These are phyloP conservation scores for Diaporthe sp. DNA, from an alignment of 2,329 filamentous ascomycete genomes.

Conservation along the genomic window DNA sequence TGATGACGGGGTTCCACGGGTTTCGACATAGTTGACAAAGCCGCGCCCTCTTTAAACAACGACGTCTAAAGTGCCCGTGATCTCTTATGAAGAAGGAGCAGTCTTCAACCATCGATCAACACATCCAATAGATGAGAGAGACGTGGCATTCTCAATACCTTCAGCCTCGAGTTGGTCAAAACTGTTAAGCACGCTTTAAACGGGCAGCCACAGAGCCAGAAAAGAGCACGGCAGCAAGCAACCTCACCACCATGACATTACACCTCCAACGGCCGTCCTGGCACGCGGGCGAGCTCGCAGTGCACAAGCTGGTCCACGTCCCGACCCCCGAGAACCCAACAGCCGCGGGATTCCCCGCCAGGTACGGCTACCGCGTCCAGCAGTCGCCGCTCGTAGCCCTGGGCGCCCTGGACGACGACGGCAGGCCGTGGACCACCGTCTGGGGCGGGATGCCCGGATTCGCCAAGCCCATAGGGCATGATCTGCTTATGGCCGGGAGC, in stretches of 20 bases:
- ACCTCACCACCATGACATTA: constrained; percentile 14
- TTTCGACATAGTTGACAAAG: neutral
- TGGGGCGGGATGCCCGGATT: constrained; percentile 84
- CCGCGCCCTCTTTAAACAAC: too few species aligned
- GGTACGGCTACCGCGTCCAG: constrained; percentile 72
- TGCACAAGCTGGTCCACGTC: constrained; percentile 74
- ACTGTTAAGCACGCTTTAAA: neutral
- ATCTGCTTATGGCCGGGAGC: constrained; percentile 74
- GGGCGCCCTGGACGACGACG: constrained; percentile 76
- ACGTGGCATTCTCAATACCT: neutral
- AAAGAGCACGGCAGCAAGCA: neutral
- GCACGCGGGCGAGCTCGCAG: constrained; percentile 76
- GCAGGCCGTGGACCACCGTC: constrained; percentile 81
- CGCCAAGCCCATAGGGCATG: constrained; percentile 71
- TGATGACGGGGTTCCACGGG: neutral
- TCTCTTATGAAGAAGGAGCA: too few species aligned
- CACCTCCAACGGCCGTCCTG: constrained; percentile 53
- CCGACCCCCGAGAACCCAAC: constrained; percentile 77
- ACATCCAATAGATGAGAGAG: neutral
- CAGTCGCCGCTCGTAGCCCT: constrained; percentile 78
- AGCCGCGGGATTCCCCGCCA: constrained; percentile 70
- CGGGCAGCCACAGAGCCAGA: neutral
- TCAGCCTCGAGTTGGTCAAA: neutral
- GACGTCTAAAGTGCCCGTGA: neutral
- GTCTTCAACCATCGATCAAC: neutral